Base-by-base conservation (phyloP, 2,329 filamentous ascomycete genomes). In the Hypoxylon sp. region DNA sequence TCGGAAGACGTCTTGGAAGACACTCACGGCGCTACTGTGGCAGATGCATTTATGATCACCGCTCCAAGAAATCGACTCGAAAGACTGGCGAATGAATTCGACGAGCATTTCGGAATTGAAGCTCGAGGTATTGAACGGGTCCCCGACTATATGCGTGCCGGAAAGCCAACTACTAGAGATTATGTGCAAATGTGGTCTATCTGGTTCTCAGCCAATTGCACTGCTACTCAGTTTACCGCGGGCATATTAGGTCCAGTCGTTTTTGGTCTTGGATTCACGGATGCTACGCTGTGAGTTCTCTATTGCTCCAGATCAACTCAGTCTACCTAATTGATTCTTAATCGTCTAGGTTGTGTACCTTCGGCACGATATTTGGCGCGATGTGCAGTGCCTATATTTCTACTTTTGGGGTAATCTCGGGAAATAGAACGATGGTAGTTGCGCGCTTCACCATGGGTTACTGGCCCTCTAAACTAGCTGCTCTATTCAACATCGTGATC, bases 191-290 rank as follows among this genome's bases (percentile, higher is more conserved):
- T 64, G 61, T 59, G 57, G 46, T 30, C 48, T 13, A 73, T 83
- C 36, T 83, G 82, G 81, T 82, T 83, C 68, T 80, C 80, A 60
- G 80, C 81, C 67, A 83, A 83, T 64, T 75, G 82, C 46, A 81
- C 82, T 0, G 74, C 80, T 60, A 83, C 83, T 72, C 83, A 83
- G 63, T 72, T 83, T 11, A 71, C 75, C 1, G 70, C 74, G 2
- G 77, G 75, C 5, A 67, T 79, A 5, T 71, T 78, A 4, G 77
- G 77, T 0, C 77, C 77, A 1, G 49, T 75, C 2, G 30, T 75
- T 9, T 79, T 77, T 50, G 55, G 71, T 2, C 71, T 79, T 1
- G 75, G 76, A 69, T 63, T 57, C 9, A 30, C 43, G 2, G 53
- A 57, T 36, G 28, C 53, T 36, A 36, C 45, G 25, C 13, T 57